Conservation (phyloP, 2,329 filamentous ascomycete genomes). For the Fonsecaea pugnacius region DNA sequence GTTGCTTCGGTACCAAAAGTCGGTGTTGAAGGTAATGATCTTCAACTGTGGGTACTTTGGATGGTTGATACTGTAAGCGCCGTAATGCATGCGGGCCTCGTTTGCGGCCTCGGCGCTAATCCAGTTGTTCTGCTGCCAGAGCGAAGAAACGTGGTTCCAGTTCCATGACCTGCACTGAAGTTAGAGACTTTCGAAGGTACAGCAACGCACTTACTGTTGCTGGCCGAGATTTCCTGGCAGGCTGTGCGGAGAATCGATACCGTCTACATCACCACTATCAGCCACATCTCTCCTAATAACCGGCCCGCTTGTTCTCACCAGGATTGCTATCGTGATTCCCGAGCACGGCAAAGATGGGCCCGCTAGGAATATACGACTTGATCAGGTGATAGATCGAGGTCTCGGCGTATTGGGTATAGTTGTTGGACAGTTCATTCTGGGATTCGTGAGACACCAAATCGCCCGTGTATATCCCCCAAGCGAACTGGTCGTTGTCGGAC, state of each 20-base stretch:
- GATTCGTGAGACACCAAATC: constrained; percentile 62
- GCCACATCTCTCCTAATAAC: neutral
- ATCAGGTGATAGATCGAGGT: constrained; percentile 59
- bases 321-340: constrained; percentile 64
- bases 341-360: constrained; percentile 60
- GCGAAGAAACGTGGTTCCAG: constrained; percentile 58
- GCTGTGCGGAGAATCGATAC: constrained; percentile 58
- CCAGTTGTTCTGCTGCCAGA: constrained; percentile 64
- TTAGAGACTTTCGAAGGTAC: neutral
- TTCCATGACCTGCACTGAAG: constrained; percentile 54
- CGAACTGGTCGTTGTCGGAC: constrained; percentile 48
- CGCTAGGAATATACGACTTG: constrained; percentile 58
- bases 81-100: constrained; percentile 59
- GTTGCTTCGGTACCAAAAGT: constrained; percentile 54
- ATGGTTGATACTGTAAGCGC: constrained; percentile 58
- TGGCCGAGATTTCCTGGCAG: constrained; percentile 58
- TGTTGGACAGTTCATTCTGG: constrained; percentile 56
- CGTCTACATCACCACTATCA: constrained; percentile 39
- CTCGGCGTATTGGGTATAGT: constrained; percentile 60
- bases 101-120: constrained; percentile 52
- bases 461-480: constrained; percentile 62
- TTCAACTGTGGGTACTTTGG: constrained; percentile 56
- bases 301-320: constrained; percentile 12
- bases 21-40: constrained; percentile 59
- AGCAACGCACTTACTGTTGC: constrained; percentile 47